Conservation (phyloP, 352 stramenopile genomes). For the Phytophthora meadii region DNA sequence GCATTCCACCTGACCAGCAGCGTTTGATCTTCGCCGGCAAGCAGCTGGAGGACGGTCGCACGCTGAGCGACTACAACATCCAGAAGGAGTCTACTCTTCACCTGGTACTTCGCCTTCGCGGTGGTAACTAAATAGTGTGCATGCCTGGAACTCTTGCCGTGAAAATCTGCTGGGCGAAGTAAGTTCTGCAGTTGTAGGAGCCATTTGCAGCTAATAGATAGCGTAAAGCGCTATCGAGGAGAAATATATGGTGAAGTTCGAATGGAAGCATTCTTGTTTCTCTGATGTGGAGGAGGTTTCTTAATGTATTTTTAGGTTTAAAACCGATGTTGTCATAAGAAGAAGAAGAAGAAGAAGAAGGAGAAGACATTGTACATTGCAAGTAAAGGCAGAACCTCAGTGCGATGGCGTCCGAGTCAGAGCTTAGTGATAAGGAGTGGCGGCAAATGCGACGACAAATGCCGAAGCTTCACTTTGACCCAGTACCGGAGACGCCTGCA, state of each 20-base stretch:
- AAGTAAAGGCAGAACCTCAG: too few species aligned
- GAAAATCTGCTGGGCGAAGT: conserved; percentile 7
- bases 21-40: conserved; percentile 96
- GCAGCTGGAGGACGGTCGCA: conserved; percentile 95
- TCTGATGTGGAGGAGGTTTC: too few species aligned
- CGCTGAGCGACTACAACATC: conserved; percentile 65
- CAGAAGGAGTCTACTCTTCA: conserved; percentile 39
- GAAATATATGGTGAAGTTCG: conserved; percentile 22
- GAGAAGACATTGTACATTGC: too few species aligned
- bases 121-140: conserved; percentile 4
- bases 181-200: conserved; percentile 16
- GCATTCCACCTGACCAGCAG: conserved; percentile 95
- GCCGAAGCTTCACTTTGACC: conserved; percentile 66
- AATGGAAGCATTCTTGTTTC: too few species aligned
- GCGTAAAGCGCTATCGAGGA: conserved; percentile 3
- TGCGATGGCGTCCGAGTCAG: conserved; percentile 17
- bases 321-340: too few species aligned
- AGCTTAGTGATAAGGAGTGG: conserved; percentile 63
- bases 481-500: conserved; percentile 61
- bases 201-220: neutral
- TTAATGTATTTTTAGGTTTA: neutral
- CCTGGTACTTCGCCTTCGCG: conserved; percentile 19
- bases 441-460: conserved; percentile 64
- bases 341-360: too few species aligned
- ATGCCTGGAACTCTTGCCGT: neutral